These are phyloP conservation scores for Naganishia albida DNA, from an alignment of 1,284 basidiomycete species.

Conservation along the genomic window DNA sequence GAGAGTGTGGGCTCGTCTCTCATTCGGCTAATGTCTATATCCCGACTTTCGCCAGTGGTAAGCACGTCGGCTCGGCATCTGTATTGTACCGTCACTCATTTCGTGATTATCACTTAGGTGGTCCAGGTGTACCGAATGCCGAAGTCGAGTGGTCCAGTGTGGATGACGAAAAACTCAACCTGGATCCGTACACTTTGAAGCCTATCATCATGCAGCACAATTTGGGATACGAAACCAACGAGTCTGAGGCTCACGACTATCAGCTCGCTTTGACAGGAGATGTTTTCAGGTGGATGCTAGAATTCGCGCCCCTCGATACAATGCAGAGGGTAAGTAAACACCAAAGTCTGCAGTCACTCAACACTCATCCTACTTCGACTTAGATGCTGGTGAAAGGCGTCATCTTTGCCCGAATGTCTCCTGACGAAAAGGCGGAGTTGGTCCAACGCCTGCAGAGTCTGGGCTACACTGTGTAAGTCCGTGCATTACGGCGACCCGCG, in stretches of 20 bases:
- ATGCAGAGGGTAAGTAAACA: slow-evolving; percentile 71
- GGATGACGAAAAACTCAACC: slow-evolving; percentile 80
- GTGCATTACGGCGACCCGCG: neutral
- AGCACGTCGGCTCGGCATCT: slow-evolving; percentile 28
- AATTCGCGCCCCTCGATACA: slow-evolving; percentile 89
- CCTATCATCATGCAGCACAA: slow-evolving; percentile 61
- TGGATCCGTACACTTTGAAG: slow-evolving; percentile 86
- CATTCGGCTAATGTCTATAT: slow-evolving; percentile 90
- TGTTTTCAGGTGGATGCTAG: slow-evolving; percentile 98
- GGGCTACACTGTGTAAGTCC: slow-evolving; percentile 78
- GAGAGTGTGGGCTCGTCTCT: slow-evolving; percentile 89
- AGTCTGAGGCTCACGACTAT: slow-evolving; percentile 80
- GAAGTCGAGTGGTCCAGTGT: slow-evolving; percentile 88
- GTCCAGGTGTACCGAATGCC: slow-evolving; percentile 57
- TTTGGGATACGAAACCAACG: slow-evolving; percentile 62
- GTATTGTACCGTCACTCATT: neutral
- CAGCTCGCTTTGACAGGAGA: slow-evolving; percentile 94
- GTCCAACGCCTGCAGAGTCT: slow-evolving; percentile 90
- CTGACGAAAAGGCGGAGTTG: slow-evolving; percentile 98
- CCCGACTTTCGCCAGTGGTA: slow-evolving; percentile 76
- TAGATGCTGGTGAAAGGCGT: slow-evolving; percentile 99
- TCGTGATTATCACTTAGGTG: slow-evolving; percentile 8
- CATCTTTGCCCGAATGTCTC: slow-evolving; percentile 98
- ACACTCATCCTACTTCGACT: neutral
- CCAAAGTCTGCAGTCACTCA: neutral